Evolutionary conservation across 1,284 basidiomycete genomes (phyloP).

Genomic region (Rhizopogon hawkerae): DNA sequence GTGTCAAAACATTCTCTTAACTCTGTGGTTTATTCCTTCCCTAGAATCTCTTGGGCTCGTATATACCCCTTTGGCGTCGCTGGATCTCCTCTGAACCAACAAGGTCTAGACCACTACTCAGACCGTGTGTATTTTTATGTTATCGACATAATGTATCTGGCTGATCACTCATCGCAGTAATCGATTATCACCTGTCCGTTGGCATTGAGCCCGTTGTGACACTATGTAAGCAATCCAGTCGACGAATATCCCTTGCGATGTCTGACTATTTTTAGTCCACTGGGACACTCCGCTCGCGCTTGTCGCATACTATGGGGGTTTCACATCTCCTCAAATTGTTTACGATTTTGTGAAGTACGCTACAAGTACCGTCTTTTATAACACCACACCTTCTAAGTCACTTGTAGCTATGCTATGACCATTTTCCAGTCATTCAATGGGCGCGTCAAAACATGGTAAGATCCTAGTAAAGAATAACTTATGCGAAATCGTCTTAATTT

Average conservation of each 20-base stretch:
- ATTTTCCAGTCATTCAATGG: conserved; percentile 42
- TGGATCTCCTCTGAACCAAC: conserved; percentile 39
- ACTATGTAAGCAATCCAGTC: conserved; percentile 29
- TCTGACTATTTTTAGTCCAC: conserved; percentile 28
- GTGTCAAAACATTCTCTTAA: conserved; percentile 8
- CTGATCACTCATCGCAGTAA: conserved; percentile 25
- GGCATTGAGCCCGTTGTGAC: conserved; percentile 41
- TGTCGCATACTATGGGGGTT: conserved; percentile 40
- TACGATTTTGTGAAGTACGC: conserved; percentile 40
- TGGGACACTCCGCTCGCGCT: conserved; percentile 41
- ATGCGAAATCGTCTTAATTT: too few species aligned
- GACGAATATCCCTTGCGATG: not conserved
- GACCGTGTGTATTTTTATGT: conserved; percentile 26
- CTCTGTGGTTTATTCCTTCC: not conserved
- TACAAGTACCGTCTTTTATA: not conserved
- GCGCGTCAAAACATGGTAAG: conserved; percentile 36
- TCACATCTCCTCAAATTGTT: conserved; percentile 35
- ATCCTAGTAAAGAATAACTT: too few species aligned
- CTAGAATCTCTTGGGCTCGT: conserved; percentile 40
- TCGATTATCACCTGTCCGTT: conserved; percentile 34
- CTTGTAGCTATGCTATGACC: conserved; percentile 36
- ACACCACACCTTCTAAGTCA: not conserved
- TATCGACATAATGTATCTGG: not conserved
- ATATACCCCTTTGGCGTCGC: conserved; percentile 41
- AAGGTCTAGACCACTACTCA: conserved; percentile 38